Evolutionary conservation across 2,329 filamentous ascomycete species (phyloP).

Genomic region (Aspergillus japonicus): DNA sequence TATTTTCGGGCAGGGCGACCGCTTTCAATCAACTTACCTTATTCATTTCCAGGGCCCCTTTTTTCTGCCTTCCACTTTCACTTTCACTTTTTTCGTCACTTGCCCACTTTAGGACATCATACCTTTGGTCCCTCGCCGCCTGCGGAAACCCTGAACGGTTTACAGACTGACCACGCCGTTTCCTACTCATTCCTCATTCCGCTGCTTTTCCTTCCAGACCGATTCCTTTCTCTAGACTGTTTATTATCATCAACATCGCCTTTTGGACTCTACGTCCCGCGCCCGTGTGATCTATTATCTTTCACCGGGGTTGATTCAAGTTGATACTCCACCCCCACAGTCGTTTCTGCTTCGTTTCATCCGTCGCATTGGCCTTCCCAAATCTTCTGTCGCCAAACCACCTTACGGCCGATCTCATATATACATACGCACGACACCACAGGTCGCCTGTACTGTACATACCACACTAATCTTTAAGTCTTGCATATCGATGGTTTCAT

Average conservation of each 20-base stretch:
- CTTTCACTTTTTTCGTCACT: background rate
- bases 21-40: background rate
- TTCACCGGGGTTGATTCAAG: background rate
- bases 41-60: background rate
- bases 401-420: background rate
- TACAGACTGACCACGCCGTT: background rate
- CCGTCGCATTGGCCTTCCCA: background rate
- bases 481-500: background rate
- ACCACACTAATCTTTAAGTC: background rate
- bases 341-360: slow-evolving; percentile 8
- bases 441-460: background rate
- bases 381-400: no score
- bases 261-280: background rate
- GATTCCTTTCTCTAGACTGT: background rate
- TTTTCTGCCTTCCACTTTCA: slow-evolving; percentile 3
- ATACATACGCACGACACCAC: background rate
- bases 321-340: slow-evolving; percentile 6
- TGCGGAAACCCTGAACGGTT: background rate
- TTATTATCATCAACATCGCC: background rate
- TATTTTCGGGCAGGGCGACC: background rate
- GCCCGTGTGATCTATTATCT: background rate
- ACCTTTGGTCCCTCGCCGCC: background rate
- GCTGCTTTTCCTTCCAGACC: background rate
- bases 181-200: background rate
- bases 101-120: slow-evolving; percentile 3